These are phyloP conservation scores for Nyssa sinensis DNA, from an alignment of 148 eudicot species.

Conservation along the genomic window DNA sequence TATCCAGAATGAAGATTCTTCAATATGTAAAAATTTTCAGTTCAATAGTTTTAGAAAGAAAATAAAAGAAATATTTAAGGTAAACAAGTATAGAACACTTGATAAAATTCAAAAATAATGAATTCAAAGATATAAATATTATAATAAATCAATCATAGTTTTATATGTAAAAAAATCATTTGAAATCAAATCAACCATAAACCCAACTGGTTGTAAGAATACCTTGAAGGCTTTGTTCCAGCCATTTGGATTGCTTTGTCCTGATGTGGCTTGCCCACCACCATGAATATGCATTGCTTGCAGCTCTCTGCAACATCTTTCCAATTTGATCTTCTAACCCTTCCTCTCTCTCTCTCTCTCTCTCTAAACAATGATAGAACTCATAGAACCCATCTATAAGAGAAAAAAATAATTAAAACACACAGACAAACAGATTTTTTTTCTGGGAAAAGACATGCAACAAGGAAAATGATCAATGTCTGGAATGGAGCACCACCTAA, in stretches of 20 bases:
- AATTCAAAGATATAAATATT: background rate
- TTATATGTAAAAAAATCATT: background rate
- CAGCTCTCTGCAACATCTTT: constrained; percentile 71
- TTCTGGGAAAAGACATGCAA: background rate
- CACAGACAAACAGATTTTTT: background rate
- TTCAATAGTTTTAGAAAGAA: too few species aligned
- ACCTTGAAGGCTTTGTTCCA: constrained; percentile 81
- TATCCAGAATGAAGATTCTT: too few species aligned
- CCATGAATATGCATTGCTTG: constrained; percentile 84
- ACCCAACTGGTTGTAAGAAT: background rate
- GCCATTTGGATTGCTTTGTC: constrained; percentile 88
- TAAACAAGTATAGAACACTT: too few species aligned
- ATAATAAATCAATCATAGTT: background rate
- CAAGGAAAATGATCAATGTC: background rate
- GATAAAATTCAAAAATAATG: background rate
- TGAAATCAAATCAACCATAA: background rate
- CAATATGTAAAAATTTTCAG: too few species aligned
- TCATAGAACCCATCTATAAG: constrained; percentile 21
- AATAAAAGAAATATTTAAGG: too few species aligned
- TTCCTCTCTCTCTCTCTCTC: constrained; percentile 13
- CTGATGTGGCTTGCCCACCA: constrained; percentile 83
- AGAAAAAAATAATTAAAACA: constrained; percentile 2
- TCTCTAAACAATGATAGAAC: constrained; percentile 27
- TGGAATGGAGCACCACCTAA: background rate
- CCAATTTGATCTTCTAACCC: background rate